Evolutionary conservation across 345 rosid species (phyloP), one percentile per base, ranked within the genome.

Genomic region (Populus nigra): DNA sequence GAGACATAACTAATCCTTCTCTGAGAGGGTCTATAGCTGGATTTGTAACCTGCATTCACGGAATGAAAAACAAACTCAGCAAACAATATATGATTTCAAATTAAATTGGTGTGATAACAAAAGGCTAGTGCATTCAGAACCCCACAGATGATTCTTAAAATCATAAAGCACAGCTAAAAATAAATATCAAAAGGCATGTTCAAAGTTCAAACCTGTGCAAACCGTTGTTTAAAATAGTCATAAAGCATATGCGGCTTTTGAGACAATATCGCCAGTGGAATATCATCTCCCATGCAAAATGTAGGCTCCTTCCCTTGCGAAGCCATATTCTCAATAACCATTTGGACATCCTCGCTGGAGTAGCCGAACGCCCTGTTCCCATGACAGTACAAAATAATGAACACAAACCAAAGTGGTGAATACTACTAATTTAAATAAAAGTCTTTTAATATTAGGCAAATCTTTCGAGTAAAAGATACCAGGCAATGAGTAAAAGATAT

Each of bases 281-380:
- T 90, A 84, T 93, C 97, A 85, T 93, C 97, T 5, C 97, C 98
- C 98, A 93, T 93, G 84, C 98, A 94, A 89, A 93, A 94, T 41
- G 98, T 94, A 66, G 99, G 98, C 80, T 95, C 99, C 85, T 95
- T 95, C 70, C 97, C 99, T 85, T 96, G 97, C 7, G 97, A 77
- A 79, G 99, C 98, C 99, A 96, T 96, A 41, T 87, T 78, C 85
- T 96, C 98, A 87, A 96, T 96, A 81, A 96, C 89, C 99, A 96
- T 96, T 84, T 96, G 99, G 31, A 96, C 99, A 85, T 96, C 99
- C 84, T 96, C 99, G 74, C 99, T 96, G 68, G 99, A 96, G 83
- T 93, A 96, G 78, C 99, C 99, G 79, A 87, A 96, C 68, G 98
- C 96, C 88, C 99, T 96, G 86, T 68, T 74, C n/a, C 77, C 80